These are phyloP conservation scores for Brasenia schreberi DNA, from an alignment of 164 flowering plant genomes.

Conservation along the genomic window DNA sequence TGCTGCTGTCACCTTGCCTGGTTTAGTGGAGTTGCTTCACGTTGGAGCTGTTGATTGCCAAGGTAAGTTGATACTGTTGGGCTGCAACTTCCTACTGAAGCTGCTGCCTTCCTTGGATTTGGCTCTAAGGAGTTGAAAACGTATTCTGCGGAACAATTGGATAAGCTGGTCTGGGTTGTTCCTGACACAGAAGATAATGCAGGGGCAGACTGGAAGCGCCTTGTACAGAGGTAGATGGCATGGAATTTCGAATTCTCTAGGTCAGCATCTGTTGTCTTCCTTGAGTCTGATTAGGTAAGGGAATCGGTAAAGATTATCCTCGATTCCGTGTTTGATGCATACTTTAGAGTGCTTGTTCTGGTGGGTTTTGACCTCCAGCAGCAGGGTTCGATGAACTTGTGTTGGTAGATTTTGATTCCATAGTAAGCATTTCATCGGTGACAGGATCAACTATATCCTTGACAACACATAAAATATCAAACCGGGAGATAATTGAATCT, in stretches of 20 bases:
- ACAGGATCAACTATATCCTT: too few relatives aligned
- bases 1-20: too few relatives aligned
- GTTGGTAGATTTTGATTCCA: constrained; percentile 48
- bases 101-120: constrained; percentile 53
- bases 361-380: too few relatives aligned
- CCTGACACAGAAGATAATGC: constrained; percentile 30
- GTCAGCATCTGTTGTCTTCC: constrained; percentile 37
- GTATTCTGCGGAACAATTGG: constrained; percentile 36
- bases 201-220: constrained; percentile 39
- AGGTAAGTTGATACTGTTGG: constrained; percentile 49
- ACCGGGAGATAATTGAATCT: too few relatives aligned
- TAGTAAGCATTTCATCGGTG: constrained; percentile 59
- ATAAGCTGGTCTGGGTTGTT: constrained; percentile 32
- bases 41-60: too few relatives aligned
- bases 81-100: constrained; percentile 29
- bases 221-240: constrained; percentile 36
- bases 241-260: constrained; percentile 37
- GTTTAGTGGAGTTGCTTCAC: too few relatives aligned
- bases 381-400: too few relatives aligned
- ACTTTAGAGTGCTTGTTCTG: too few relatives aligned
- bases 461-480: too few relatives aligned
- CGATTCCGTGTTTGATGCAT: too few relatives aligned
- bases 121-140: constrained; percentile 55
- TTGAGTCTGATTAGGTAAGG: too few relatives aligned
- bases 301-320: too few relatives aligned